These are phyloP conservation scores for Neurospora sp. DNA, from an alignment of 2,329 filamentous ascomycete species.

Conservation along the genomic window DNA sequence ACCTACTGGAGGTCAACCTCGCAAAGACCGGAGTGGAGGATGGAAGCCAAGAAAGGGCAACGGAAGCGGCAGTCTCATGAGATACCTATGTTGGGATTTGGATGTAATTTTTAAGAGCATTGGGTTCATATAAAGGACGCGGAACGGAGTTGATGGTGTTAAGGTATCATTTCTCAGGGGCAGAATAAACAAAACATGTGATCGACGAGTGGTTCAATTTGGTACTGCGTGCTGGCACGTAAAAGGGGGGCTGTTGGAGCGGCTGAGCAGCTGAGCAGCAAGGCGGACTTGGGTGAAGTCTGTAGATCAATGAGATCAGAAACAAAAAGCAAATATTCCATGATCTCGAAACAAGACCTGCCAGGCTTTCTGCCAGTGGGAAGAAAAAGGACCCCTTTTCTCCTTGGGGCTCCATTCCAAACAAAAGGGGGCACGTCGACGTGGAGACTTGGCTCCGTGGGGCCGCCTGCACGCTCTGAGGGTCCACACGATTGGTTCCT, in stretches of 20 bases:
- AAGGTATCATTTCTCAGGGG: background rate
- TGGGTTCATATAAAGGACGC: background rate
- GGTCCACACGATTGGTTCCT: background rate
- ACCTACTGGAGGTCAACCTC: background rate
- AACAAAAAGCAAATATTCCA: background rate
- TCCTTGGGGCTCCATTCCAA: background rate
- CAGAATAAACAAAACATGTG: background rate
- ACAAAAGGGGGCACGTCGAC: background rate
- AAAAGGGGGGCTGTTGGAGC: background rate
- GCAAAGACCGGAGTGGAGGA: background rate
- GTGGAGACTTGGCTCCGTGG: background rate
- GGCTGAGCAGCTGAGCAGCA: background rate
- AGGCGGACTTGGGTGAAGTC: background rate
- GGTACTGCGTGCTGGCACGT: background rate
- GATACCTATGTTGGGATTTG: background rate
- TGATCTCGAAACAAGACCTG: background rate
- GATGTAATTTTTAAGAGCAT: background rate
- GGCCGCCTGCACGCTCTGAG: background rate
- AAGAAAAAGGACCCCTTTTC: background rate
- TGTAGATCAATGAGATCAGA: background rate
- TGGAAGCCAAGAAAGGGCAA: background rate
- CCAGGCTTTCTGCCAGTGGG: background rate
- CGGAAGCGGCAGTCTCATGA: background rate
- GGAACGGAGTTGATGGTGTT: background rate
- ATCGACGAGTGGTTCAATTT: background rate